Conservation (phyloP, 192 early-diverging fungal species). For the Dimargaris cristalligena region DNA sequence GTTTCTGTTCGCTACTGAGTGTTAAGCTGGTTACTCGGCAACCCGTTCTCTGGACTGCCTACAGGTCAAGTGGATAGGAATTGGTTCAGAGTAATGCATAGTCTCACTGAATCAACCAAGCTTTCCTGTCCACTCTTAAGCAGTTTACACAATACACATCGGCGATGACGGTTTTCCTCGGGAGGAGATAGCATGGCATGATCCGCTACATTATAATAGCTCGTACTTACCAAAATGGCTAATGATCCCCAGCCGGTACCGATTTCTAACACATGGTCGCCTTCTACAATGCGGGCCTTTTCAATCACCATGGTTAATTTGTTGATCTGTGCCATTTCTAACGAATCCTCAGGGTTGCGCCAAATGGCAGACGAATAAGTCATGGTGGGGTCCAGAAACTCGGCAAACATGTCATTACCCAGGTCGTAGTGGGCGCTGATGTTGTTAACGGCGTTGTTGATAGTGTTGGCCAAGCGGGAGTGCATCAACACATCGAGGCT, state of each 20-base stretch:
- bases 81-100: no score
- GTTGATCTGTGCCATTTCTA: constrained; percentile 42
- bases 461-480: constrained; percentile 43
- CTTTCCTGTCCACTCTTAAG: no score
- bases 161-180: no score
- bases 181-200: neutral
- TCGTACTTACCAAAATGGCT: constrained; percentile 29
- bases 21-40: constrained; percentile 47
- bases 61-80: no score
- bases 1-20: constrained; percentile 45
- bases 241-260: constrained; percentile 60
- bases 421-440: constrained; percentile 60
- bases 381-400: constrained; percentile 48
- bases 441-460: constrained; percentile 39
- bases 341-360: constrained; percentile 30
- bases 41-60: constrained; percentile 31
- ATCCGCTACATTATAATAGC: no score
- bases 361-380: constrained; percentile 60
- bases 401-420: constrained; percentile 55
- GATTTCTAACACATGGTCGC: constrained; percentile 48
- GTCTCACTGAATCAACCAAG: no score
- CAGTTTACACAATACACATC: no score
- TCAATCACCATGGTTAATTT: constrained; percentile 44
- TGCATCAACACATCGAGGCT: constrained; percentile 33
- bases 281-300: constrained; percentile 28